Evolutionary conservation across 2,329 filamentous ascomycete species (phyloP), one percentile per base, ranked within the genome.

Genomic region (Coleophoma cylindrospora): DNA sequence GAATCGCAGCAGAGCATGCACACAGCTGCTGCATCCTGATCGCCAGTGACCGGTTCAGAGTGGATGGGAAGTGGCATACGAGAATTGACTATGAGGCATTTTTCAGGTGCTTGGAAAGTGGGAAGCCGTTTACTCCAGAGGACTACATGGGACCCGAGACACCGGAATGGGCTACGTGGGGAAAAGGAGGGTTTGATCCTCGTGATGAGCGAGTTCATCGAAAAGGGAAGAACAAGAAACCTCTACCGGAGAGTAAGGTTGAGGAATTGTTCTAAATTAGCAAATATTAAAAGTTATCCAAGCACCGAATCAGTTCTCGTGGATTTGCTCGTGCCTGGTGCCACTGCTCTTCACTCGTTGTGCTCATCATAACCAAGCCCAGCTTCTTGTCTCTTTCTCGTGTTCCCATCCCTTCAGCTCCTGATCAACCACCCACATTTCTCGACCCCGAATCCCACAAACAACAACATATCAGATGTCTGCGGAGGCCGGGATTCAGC

Each of bases 161-260:
- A 36, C 89, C 91, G 1, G 90, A 96, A 65, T 97, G 92, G 94
- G 92, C 92, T 10, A 82, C 86, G 15, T 97, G 91, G 90, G 94
- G 92, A 0, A 89, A 91, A 57, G 92, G 92, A 2, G 94, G 92
- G 0, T 97, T 97, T 66, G 90, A 97, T 70, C 92, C 92, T 1
- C 78, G 88, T 45, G 94, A 97, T 69, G 81, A 87, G 67, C 79
- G 92, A 55, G 91, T 96, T 9, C 88, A 92, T 67, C 80, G 86
- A 58, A 96, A 96, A 71, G 91, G 91, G 2, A 83, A 84, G 61
- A 63, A 62, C 43, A 66, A 65, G 53, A 49, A 56, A 34, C 49
- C 61, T 37, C 47, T 62, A 41, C 50, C 54, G 9, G 57, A 57
- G 27, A 54, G 44, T 40, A 50, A 57, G 45, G 54, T 47, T 4